Conservation (phyloP, 805 yeast species). For the Cyberlindnera xishuangbannaensis region DNA sequence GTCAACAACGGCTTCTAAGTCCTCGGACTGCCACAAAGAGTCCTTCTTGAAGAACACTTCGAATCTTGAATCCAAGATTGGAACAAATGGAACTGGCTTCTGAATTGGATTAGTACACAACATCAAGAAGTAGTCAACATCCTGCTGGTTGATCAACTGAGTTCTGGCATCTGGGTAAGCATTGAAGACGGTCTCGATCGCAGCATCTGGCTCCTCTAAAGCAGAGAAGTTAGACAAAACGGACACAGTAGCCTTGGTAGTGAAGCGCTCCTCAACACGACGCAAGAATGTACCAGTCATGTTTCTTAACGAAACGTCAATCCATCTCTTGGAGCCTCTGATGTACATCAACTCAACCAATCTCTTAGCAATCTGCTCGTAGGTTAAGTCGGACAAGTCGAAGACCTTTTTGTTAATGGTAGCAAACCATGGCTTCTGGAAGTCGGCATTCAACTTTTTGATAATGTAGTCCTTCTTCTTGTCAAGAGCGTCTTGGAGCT, state of each 20-base stretch:
- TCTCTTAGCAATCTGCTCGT: conserved; percentile 83
- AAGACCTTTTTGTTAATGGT: conserved; percentile 64
- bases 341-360: conserved; percentile 86
- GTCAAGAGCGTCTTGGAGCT: conserved; percentile 71
- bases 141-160: conserved; percentile 92
- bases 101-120: conserved; percentile 78
- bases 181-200: conserved; percentile 52
- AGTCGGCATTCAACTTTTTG: conserved; percentile 81
- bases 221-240: conserved; percentile 68
- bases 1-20: conserved; percentile 90
- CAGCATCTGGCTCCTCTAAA: conserved; percentile 60
- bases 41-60: conserved; percentile 98
- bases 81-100: conserved; percentile 98
- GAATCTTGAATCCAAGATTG: conserved; percentile 88
- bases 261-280: conserved; percentile 96
- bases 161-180: conserved; percentile 69
- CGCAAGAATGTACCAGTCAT: conserved; percentile 81
- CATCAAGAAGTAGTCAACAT: conserved; percentile 85
- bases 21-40: conserved; percentile 98
- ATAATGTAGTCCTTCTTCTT: conserved; percentile 86
- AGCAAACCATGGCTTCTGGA: conserved; percentile 98
- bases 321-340: conserved; percentile 75
- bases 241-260: conserved; percentile 51
- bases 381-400: conserved; percentile 94
- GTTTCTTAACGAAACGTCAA: conserved; percentile 79